Percentiles rank a stretch among this genome's conserved stretches.
These are phyloP conservation scores for Saccharomycopsis synnaedendra DNA, from an alignment of 805 yeast species.

Conservation along the genomic window DNA sequence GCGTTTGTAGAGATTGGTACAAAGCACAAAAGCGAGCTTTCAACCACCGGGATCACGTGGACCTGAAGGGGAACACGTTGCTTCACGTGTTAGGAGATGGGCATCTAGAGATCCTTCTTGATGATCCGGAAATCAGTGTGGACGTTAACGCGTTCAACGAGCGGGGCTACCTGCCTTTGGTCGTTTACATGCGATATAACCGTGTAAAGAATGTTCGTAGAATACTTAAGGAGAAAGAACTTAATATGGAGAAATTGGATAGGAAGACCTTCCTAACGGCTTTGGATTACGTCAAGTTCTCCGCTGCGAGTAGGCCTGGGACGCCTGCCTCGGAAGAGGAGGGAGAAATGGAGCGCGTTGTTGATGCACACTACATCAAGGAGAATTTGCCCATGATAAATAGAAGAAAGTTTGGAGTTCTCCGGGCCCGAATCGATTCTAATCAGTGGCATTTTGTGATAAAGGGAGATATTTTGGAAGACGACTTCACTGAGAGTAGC, in stretches of 20 bases:
- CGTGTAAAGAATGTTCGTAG: slow-evolving; percentile 45
- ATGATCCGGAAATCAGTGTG: slow-evolving; percentile 14
- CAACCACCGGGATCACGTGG: slow-evolving; percentile 54
- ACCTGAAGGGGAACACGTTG: slow-evolving; percentile 61
- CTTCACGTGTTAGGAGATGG: slow-evolving; percentile 57
- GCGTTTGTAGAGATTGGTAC: slow-evolving; percentile 34
- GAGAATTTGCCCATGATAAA: slow-evolving; percentile 17
- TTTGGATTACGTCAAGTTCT: slow-evolving; percentile 33
- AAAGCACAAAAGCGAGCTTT: slow-evolving; percentile 21
- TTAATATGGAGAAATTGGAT: slow-evolving; percentile 29
- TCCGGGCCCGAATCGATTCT: slow-evolving; percentile 25
- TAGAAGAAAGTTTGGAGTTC: slow-evolving; percentile 23
- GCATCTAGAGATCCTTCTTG: slow-evolving; percentile 5
- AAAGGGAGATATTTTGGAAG: slow-evolving; percentile 17
- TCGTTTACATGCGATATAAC: slow-evolving; percentile 59
- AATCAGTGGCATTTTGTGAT: slow-evolving; percentile 21
- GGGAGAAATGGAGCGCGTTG: slow-evolving; percentile 19
- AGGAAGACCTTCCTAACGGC: slow-evolving; percentile 20
- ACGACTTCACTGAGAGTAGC: neutral
- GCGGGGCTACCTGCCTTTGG: slow-evolving; percentile 46
- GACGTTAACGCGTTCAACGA: slow-evolving; percentile 46
- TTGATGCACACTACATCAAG: slow-evolving; percentile 23
- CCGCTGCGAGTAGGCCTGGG: slow-evolving; percentile 1
- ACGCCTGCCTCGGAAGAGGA: neutral
- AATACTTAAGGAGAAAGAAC: slow-evolving; percentile 37